A percentile compares a stretch with the other conserved stretches of the same genome.
These are phyloP conservation scores for Psilocybe cubensis DNA, from an alignment of 768 basidiomycete species.

Conservation along the genomic window DNA sequence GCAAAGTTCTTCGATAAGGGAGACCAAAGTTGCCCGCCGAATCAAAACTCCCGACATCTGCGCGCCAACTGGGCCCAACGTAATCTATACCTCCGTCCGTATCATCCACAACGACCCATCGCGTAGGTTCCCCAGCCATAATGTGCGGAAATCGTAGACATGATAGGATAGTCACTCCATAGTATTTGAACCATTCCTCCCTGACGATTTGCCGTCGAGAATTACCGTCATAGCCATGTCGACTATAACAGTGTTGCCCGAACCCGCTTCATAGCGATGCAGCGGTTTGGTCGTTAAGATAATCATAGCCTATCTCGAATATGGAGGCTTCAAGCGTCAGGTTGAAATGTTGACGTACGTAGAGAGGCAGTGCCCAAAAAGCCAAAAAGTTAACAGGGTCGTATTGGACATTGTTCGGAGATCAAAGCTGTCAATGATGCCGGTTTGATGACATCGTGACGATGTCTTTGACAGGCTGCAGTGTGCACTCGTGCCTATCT, in stretches of 20 bases:
- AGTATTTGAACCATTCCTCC: background rate
- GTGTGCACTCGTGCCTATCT: background rate
- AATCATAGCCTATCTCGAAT: no score
- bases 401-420: no score
- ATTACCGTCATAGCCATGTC: no score
- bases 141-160: background rate
- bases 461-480: background rate
- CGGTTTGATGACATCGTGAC: background rate
- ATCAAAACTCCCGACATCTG: conserved; percentile 28
- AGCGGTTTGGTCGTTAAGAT: background rate
- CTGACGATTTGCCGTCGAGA: no score
- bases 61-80: conserved; percentile 30
- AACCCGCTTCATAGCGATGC: no score
- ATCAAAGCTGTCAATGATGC: background rate
- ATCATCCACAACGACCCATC: conserved; percentile 39
- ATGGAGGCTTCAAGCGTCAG: background rate
- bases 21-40: conserved; percentile 34
- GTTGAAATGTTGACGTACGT: no score
- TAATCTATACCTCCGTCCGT: conserved; percentile 33
- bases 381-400: no score
- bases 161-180: background rate
- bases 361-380: no score
- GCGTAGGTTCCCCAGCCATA: background rate
- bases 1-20: conserved; percentile 31
- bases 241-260: no score